Base-by-base conservation (phyloP, 257 asterid species). In the Misopates orontium region DNA sequence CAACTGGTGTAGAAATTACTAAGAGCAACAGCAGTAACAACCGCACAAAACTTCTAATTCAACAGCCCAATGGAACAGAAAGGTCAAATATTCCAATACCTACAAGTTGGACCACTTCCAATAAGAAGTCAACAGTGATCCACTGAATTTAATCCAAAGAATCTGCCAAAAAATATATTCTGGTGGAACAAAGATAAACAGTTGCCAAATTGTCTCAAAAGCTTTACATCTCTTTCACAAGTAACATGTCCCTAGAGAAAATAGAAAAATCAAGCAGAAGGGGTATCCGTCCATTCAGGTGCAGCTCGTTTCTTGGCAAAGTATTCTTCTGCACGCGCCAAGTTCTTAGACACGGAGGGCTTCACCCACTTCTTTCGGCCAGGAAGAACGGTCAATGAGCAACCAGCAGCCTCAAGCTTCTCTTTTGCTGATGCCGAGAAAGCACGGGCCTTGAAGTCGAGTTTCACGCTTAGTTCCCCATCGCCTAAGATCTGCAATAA, bases 311-410 rank as follows among this genome's bases (percentile, higher is more conserved):
- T 91, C 90, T 86, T 88, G 20, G 93, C 91, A 71, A 88, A 90
- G 71, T 90, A 90, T 77, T 86, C 95, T 3, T 86, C 95, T 0
- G 97, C 96, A n/a, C 95, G 87, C 4, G 93, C 89, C 19, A 84
- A 68, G 76, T 84, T 82, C 84, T 82, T 82, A 18, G 87, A 82
- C 2, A 90, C 97, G 1, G 84, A 79, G 11, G 79, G 79, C 64
- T 76, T 79, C 67, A 79, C 91, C 97, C 94, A 89, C 60, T 89
- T 89, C 87, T 90, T 90, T 77, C 86, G 71, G 18, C 97, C 93
- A 1, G 95, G 96, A 36, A 87, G 85, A 49, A 80, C 79, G 0
- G 85, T 84, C 24, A 81, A 70, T 6, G 80, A 74, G 70, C 85
- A 79, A 63, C 90, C 90, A 4, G 77, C 81, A 7, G 84, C 83